Percentiles rank a stretch among this genome's conserved stretches.
phyloP scores from a whole-genome alignment of 78 protist genomes.

The Dictyostelium purpureum region DNA sequence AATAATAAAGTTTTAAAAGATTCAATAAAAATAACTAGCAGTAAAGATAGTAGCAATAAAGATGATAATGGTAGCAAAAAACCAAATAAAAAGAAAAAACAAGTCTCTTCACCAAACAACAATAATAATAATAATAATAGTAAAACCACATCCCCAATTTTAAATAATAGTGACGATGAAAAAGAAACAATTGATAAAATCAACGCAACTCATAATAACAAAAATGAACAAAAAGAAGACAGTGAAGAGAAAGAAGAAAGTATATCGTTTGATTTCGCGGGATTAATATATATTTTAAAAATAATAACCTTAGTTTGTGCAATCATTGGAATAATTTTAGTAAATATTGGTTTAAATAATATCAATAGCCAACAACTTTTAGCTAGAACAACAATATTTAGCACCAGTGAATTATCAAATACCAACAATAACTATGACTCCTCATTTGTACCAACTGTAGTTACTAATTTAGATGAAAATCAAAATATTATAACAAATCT shows the following conservation, averaged over 20 bases:
- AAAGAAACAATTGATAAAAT: background rate
- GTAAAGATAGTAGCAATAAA: background rate
- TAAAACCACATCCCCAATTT: background rate
- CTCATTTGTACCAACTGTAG: background rate
- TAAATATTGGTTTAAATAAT: too few species aligned
- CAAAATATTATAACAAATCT: too few species aligned
- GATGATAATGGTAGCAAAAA: background rate
- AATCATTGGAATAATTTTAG: background rate
- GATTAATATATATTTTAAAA: slow-evolving; percentile 6
- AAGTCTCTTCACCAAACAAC: background rate
- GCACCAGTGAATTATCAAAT: too few species aligned
- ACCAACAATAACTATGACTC: background rate
- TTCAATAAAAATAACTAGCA: background rate
- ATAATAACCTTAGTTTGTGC: background rate
- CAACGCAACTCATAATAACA: background rate
- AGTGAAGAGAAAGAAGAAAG: background rate
- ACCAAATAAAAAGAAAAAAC: slow-evolving; percentile 14
- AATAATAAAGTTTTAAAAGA: background rate
- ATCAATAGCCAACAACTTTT: too few species aligned
- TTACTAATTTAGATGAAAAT: background rate
- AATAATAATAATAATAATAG: background rate
- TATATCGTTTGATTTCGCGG: background rate
- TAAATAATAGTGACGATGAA: background rate
- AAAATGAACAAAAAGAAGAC: background rate
- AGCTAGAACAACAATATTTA: too few species aligned